Evolutionary conservation across 192 early-diverging fungal species (phyloP).

Genomic region (Backusella tarrabulga): DNA sequence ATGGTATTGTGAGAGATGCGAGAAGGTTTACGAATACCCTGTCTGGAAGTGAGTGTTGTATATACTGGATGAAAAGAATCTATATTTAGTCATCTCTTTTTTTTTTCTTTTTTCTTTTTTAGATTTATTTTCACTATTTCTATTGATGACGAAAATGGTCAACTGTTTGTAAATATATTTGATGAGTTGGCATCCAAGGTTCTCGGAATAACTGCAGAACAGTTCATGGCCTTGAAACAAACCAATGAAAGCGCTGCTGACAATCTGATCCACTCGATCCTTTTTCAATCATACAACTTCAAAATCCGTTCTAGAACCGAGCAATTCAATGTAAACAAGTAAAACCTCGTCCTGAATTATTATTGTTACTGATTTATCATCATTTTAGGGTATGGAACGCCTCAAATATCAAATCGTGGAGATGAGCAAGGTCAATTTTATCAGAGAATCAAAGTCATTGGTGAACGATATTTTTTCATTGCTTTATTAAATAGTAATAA

Average conservation of each 20-base stretch:
- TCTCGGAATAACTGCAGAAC: conserved; percentile 68
- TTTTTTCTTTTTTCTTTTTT: not conserved
- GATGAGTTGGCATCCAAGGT: conserved; percentile 74
- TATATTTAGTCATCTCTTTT: not conserved
- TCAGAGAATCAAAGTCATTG: conserved; percentile 41
- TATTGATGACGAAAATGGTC: conserved; percentile 77
- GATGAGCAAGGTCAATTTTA: conserved; percentile 56
- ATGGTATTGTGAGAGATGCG: conserved; percentile 94
- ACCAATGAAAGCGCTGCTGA: conserved; percentile 20
- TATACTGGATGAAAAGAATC: not conserved
- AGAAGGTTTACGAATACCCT: conserved; percentile 63
- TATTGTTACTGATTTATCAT: not conserved
- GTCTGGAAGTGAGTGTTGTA: conserved; percentile 42
- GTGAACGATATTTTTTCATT: conserved; percentile 22
- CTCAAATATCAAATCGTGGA: conserved; percentile 49
- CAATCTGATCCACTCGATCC: conserved; percentile 50
- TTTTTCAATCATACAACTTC: conserved; percentile 72
- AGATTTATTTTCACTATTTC: conserved; percentile 73
- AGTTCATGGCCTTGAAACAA: conserved; percentile 60
- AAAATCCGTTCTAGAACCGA: conserved; percentile 79
- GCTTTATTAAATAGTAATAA: not conserved
- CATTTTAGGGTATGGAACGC: conserved; percentile 45
- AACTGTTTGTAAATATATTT: conserved; percentile 82
- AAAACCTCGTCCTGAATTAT: not conserved
- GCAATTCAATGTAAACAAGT: conserved; percentile 63